Evolutionary conservation across 2,329 filamentous ascomycete genomes (phyloP), one percentile per base, ranked within the genome.

Genomic region (Colletotrichum brevisporum): DNA sequence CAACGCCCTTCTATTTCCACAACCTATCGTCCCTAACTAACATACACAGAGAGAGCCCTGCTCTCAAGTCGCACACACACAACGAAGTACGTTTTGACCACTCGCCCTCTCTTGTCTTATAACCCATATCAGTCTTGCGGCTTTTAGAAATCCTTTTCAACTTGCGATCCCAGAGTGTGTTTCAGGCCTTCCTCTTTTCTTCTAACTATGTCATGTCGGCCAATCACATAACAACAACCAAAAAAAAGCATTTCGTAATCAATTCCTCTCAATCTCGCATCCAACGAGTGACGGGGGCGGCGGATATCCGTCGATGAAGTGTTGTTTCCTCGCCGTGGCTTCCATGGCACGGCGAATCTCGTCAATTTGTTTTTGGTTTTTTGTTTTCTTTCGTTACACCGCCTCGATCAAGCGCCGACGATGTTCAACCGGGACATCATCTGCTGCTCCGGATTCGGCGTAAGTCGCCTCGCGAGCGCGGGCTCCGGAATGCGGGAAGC

Each of bases 401-500:
- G 5, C 26, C 26, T 43, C 41, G 6, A 16, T 70, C 66, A 77
- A 43, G 75, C 75, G 5, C 70, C 73, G 13, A 77, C 73, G 12
- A 72, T 74, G 48, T 76, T 75, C 41, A 77, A 54, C 47, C 73
- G 72, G 13, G 72, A 75, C 59, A 75, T 71, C 77, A 75, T 72
- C 77, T 85, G 82, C 73, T 80, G 74, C 75, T 86, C 84, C 5
- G 84, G 84, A 63, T 82, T 84, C 2, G 85, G 85, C 8, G 85
- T 87, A 71, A 86, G 73, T 27, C 85, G 79, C 53, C 75, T 71
- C 63, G 78, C 75, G 48, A 86, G 77, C 18, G 78, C 79, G 10
- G 85, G 83, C 64, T 86, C 85, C 10, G 84, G 82, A 48, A 89
- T 85, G 61, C 88, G 85, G 64, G 87, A 86, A 6, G 86, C 86